A percentile compares a stretch with the other conserved stretches of the same genome.
Evolutionary conservation across 2,329 filamentous ascomycete genomes (phyloP).

Genomic region (Penicillium polonicum): DNA sequence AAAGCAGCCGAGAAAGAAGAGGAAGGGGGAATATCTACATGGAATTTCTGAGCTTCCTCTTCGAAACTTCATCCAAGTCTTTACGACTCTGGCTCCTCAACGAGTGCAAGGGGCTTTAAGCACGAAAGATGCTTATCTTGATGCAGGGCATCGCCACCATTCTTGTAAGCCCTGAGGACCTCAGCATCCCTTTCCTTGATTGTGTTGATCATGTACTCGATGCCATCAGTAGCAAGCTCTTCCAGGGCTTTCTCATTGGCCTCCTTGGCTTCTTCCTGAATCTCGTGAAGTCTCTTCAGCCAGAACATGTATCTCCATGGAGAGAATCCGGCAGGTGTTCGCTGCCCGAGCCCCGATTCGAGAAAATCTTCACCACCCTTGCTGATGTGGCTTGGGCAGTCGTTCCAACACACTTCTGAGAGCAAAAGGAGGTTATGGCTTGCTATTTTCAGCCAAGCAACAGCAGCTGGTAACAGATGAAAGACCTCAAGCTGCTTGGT

Average conservation of each 20-base stretch:
- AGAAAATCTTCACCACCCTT: conserved; percentile 20
- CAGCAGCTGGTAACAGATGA: conserved; percentile 19
- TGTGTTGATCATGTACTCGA: conserved; percentile 19
- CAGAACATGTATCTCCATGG: conserved; percentile 31
- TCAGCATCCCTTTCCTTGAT: conserved; percentile 20
- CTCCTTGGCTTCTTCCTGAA: conserved; percentile 20
- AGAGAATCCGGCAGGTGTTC: conserved; percentile 22
- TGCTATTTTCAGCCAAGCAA: conserved; percentile 21
- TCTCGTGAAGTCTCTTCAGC: conserved; percentile 27
- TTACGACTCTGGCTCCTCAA: not conserved
- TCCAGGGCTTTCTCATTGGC: conserved; percentile 19
- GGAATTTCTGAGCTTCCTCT: not conserved
- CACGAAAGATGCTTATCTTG: conserved; percentile 15
- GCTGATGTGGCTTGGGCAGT: conserved; percentile 19
- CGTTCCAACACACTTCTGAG: conserved; percentile 23
- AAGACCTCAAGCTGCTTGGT: conserved; percentile 12
- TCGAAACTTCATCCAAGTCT: not conserved
- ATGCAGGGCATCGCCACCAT: conserved; percentile 10
- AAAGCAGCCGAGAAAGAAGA: not conserved
- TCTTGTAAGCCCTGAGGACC: conserved; percentile 15
- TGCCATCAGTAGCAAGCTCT: conserved; percentile 21
- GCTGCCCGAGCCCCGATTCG: conserved; percentile 25
- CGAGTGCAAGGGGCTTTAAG: not conserved
- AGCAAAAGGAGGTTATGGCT: conserved; percentile 20
- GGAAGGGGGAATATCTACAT: not conserved